Evolutionary conservation across 1,284 basidiomycete species (phyloP).

Genomic region (Trichosporon coremiiforme): DNA sequence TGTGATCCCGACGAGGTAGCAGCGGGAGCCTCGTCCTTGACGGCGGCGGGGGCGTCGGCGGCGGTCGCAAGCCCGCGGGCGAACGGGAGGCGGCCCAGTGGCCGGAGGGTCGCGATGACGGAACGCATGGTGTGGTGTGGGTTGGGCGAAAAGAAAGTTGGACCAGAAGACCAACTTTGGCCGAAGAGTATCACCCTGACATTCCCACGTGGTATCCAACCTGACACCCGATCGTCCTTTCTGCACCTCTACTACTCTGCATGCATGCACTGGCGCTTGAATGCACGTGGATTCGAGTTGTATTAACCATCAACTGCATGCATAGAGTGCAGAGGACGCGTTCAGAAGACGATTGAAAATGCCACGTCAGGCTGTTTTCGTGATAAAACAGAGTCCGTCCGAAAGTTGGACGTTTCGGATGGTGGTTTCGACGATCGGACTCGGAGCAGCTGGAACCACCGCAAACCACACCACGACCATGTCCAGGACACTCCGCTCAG

Average conservation of each 20-base stretch:
- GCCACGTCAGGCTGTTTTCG: background rate
- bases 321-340: background rate
- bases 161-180: slow-evolving; percentile 18
- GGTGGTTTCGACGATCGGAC: background rate
- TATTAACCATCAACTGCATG: background rate
- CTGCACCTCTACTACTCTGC: background rate
- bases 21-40: slow-evolving; percentile 26
- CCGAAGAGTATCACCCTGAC: slow-evolving; percentile 20
- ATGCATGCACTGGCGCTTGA: background rate
- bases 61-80: slow-evolving; percentile 34
- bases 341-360: background rate
- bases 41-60: slow-evolving; percentile 28
- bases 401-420: slow-evolving; percentile 4
- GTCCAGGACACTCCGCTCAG: slow-evolving; percentile 35
- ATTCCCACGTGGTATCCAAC: background rate
- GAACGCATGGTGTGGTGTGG: slow-evolving; percentile 36
- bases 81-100: slow-evolving; percentile 21
- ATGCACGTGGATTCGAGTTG: background rate
- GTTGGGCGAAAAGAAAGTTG: background rate
- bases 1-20: background rate
- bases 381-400: slow-evolving; percentile 17
- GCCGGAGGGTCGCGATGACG: slow-evolving; percentile 32
- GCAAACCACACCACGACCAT: slow-evolving; percentile 22
- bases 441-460: background rate
- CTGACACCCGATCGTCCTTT: slow-evolving; percentile 1